A percentile compares a stretch with the other conserved stretches of the same genome.
Evolutionary conservation across 768 basidiomycete genomes (phyloP).

Genomic region (Rhodotorula diobovata): DNA sequence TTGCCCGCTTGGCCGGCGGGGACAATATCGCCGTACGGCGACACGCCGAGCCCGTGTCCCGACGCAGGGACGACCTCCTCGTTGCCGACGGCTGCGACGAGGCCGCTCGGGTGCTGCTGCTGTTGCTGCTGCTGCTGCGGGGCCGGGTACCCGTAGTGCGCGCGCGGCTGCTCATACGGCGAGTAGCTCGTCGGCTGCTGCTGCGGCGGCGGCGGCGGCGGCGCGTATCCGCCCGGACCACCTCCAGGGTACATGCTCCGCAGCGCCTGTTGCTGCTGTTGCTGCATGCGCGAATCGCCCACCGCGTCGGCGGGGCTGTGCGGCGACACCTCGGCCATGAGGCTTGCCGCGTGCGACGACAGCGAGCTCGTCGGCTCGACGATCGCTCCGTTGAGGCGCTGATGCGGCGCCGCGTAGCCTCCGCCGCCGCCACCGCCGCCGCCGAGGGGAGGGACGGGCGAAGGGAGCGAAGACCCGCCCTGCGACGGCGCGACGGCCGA

Average conservation of each 20-base stretch:
- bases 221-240: not conserved
- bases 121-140: not conserved
- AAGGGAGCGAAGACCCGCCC: not conserved
- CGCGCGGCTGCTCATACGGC: not conserved
- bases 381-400: not conserved
- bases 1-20: not conserved
- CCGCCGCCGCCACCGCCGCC: no score
- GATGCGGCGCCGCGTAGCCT: not conserved
- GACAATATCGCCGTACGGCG: slow-evolving; percentile 10
- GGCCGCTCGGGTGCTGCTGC: not conserved
- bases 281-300: not conserved
- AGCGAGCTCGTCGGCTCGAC: not conserved
- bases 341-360: not conserved
- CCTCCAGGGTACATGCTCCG: not conserved
- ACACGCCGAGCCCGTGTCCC: slow-evolving; percentile 11
- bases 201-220: no score
- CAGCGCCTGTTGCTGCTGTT: not conserved
- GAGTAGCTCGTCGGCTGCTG: not conserved
- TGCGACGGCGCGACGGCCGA: not conserved
- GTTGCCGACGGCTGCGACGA: not conserved
- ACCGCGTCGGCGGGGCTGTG: not conserved
- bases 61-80: slow-evolving; percentile 9
- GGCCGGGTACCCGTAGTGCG: not conserved
- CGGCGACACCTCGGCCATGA: slow-evolving; percentile 4
- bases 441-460: not conserved